Percentiles rank a stretch among this genome's conserved stretches.
These are phyloP conservation scores for Cryptosporidium meleagridis DNA, from an alignment of 169 alveolate species.

Conservation along the genomic window DNA sequence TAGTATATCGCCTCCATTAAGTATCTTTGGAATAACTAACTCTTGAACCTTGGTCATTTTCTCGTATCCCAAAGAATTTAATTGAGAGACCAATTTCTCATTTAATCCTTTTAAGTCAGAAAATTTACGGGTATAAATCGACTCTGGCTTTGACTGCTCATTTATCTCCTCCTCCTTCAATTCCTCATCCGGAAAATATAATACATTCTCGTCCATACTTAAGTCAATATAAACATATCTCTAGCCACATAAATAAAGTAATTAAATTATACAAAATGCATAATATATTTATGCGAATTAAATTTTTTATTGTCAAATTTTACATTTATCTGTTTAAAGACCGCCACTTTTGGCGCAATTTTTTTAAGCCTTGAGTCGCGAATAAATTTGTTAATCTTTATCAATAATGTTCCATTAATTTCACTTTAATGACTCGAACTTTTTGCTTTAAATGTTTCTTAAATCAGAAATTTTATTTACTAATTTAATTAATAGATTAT, in stretches of 20 bases:
- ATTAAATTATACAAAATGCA: background rate
- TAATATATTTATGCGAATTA: background rate
- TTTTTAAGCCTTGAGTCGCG: background rate
- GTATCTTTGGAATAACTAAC: slow-evolving; percentile 90
- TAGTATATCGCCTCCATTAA: slow-evolving; percentile 91
- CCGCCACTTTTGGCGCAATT: background rate
- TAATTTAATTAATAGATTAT: too few species aligned
- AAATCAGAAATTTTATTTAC: too few species aligned
- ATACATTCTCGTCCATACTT: slow-evolving; percentile 14
- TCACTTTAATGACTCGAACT: background rate
- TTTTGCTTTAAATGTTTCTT: background rate
- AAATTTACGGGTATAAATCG: slow-evolving; percentile 73
- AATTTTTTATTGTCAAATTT: background rate
- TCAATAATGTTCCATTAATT: too few species aligned
- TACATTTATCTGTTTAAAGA: background rate
- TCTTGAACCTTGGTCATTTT: slow-evolving; percentile 88
- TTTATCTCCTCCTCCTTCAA: background rate
- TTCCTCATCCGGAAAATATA: slow-evolving; percentile 60
- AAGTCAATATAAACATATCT: background rate
- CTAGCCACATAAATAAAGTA: background rate
- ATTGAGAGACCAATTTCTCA: slow-evolving; percentile 37
- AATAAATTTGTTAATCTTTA: too few species aligned
- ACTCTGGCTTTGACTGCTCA: background rate
- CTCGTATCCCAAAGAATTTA: slow-evolving; percentile 81
- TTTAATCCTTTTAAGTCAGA: slow-evolving; percentile 58